Conservation (phyloP, 2,329 filamentous ascomycete genomes). For the Clonostachys rhizophaga region DNA sequence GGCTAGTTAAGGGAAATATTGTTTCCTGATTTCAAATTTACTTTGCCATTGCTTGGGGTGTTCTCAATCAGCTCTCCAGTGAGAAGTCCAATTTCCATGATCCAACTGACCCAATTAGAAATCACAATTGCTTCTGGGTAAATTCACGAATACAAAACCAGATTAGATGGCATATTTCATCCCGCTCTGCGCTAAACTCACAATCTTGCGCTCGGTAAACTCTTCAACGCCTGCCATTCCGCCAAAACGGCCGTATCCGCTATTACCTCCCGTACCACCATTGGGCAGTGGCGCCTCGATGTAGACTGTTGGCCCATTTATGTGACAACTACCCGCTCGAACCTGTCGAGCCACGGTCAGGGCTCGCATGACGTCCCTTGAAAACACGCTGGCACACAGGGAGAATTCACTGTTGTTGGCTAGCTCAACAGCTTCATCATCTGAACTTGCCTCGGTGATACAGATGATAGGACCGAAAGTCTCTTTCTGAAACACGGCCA, state of each 20-base stretch:
- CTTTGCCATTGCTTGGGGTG: too few relatives aligned
- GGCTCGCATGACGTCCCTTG: slow-evolving; percentile 49
- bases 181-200: slow-evolving; percentile 17
- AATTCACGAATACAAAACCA: too few relatives aligned
- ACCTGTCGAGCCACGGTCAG: slow-evolving; percentile 46
- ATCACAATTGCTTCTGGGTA: too few relatives aligned
- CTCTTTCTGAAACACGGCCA: slow-evolving; percentile 63
- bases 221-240: slow-evolving; percentile 24
- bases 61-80: too few relatives aligned
- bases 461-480: slow-evolving; percentile 63
- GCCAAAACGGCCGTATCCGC: slow-evolving; percentile 35
- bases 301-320: slow-evolving; percentile 36
- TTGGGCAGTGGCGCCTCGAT: slow-evolving; percentile 35
- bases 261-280: slow-evolving; percentile 32
- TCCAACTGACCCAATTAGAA: too few relatives aligned
- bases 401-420: slow-evolving; percentile 70
- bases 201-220: slow-evolving; percentile 27
- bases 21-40: too few relatives aligned
- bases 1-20: too few relatives aligned
- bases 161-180: slow-evolving; percentile 9
- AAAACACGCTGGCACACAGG: slow-evolving; percentile 60
- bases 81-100: too few relatives aligned
- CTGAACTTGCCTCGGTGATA: slow-evolving; percentile 50
- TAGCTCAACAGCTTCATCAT: slow-evolving; percentile 59
- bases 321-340: slow-evolving; percentile 46